phyloP scores from a whole-genome alignment of 2,329 filamentous ascomycete species.

The Paecilomyces sp. region DNA sequence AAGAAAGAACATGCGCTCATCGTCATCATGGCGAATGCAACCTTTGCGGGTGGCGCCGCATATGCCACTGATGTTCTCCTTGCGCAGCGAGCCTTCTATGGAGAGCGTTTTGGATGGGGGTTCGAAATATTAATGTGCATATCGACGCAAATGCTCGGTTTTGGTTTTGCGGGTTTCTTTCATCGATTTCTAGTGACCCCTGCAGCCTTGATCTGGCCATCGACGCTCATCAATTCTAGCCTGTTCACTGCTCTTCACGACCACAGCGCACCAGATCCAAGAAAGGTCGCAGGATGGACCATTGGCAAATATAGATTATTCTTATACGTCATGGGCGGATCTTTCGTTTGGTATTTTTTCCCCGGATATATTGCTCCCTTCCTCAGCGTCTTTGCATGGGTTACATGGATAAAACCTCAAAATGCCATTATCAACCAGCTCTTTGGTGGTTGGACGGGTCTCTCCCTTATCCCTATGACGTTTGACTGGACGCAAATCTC shows the following conservation, averaged over 20 bases:
- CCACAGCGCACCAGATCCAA: conserved; percentile 47
- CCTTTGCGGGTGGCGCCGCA: conserved; percentile 52
- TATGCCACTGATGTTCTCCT: conserved; percentile 70
- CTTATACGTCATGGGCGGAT: conserved; percentile 47
- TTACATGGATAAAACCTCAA: conserved; percentile 65
- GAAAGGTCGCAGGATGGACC: conserved; percentile 54
- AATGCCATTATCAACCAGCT: conserved; percentile 64
- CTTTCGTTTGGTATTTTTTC: conserved; percentile 63
- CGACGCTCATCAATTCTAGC: conserved; percentile 58
- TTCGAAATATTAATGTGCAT: conserved; percentile 63
- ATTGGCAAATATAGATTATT: conserved; percentile 64
- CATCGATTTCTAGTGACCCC: conserved; percentile 50
- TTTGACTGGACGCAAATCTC: conserved; percentile 72
- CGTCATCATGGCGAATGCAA: conserved; percentile 56
- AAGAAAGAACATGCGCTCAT: conserved; percentile 42
- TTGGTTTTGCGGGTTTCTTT: conserved; percentile 63
- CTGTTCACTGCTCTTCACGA: conserved; percentile 71
- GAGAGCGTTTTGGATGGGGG: conserved; percentile 58
- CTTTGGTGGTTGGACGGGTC: conserved; percentile 61
- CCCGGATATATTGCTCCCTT: conserved; percentile 64
- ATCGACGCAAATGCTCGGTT: conserved; percentile 62
- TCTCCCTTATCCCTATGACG: conserved; percentile 63
- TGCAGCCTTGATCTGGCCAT: conserved; percentile 69
- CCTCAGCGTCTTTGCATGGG: conserved; percentile 62
- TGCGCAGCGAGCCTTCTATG: conserved; percentile 65